These are phyloP conservation scores for Schizophyllum commune DNA, from an alignment of 1,284 basidiomycete species.

Conservation along the genomic window DNA sequence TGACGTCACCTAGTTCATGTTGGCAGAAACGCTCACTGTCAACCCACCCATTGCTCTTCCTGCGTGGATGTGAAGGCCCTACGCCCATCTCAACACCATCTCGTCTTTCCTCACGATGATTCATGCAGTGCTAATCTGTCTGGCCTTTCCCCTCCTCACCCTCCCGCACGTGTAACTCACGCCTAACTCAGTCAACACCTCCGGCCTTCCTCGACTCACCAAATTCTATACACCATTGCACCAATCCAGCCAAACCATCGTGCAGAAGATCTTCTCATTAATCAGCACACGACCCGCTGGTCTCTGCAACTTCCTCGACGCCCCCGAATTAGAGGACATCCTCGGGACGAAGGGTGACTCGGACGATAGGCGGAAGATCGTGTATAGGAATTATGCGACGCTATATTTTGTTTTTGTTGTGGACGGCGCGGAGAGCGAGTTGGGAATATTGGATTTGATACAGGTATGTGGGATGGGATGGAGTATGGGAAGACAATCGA, in stretches of 20 bases:
- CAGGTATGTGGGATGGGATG: constrained; percentile 49
- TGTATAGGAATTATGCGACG: constrained; percentile 88
- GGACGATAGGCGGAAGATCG: constrained; percentile 65
- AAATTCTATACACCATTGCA: constrained; percentile 93
- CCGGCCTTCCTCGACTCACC: constrained; percentile 84
- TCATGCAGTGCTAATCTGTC: constrained; percentile 55
- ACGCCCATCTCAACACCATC: neutral
- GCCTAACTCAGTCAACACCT: constrained; percentile 64
- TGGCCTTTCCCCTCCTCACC: constrained; percentile 12
- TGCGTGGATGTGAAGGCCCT: neutral
- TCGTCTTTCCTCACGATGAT: constrained; percentile 53
- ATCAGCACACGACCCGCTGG: constrained; percentile 69
- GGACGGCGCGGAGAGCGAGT: constrained; percentile 90
- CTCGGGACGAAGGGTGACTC: constrained; percentile 50
- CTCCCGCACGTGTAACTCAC: constrained; percentile 3
- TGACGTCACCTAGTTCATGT: neutral
- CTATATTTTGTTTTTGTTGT: constrained; percentile 97
- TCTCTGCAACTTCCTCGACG: constrained; percentile 91
- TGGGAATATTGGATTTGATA: constrained; percentile 94
- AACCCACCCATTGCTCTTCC: too few species aligned
- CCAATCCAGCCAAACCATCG: constrained; percentile 64
- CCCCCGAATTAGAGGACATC: constrained; percentile 77
- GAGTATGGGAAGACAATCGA: neutral
- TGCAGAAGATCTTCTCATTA: constrained; percentile 81
- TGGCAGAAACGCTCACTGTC: too few species aligned